phyloP scores from a whole-genome alignment of 106 monocot species.

The Dendrobium nobile region DNA sequence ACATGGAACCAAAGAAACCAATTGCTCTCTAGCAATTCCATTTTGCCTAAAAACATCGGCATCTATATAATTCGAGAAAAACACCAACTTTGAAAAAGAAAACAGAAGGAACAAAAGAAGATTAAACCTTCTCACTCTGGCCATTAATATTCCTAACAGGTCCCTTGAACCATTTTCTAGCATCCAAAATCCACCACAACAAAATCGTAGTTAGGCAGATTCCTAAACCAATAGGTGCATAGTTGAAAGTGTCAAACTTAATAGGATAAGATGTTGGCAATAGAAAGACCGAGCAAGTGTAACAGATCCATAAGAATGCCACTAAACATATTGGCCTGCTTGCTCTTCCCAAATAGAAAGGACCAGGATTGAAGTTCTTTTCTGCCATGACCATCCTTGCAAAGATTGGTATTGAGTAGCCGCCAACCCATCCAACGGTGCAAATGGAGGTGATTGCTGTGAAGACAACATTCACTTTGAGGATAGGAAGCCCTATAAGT shows the following conservation, averaged over 20 bases:
- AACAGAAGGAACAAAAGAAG: neutral
- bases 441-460: slow-evolving; percentile 69
- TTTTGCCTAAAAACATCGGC: too few species aligned
- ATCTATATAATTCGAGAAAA: too few species aligned
- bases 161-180: slow-evolving; percentile 85
- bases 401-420: slow-evolving; percentile 79
- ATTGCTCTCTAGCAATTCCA: too few species aligned
- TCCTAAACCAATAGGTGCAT: slow-evolving; percentile 61
- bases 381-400: slow-evolving; percentile 78
- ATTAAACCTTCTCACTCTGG: neutral
- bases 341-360: slow-evolving; percentile 67
- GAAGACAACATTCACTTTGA: slow-evolving; percentile 70
- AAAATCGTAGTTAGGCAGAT: slow-evolving; percentile 36
- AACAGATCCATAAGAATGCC: slow-evolving; percentile 80
- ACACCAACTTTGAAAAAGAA: neutral
- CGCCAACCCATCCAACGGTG: slow-evolving; percentile 76
- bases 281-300: slow-evolving; percentile 75
- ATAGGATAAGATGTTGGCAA: slow-evolving; percentile 63
- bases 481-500: slow-evolving; percentile 62
- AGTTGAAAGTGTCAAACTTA: slow-evolving; percentile 59
- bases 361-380: slow-evolving; percentile 59
- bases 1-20: too few species aligned
- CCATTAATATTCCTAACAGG: slow-evolving; percentile 66
- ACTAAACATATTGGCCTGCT: slow-evolving; percentile 63
- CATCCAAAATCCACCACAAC: slow-evolving; percentile 83